phyloP scores from a whole-genome alignment of 441 rosid species.

The Eutrema salsugineum region DNA sequence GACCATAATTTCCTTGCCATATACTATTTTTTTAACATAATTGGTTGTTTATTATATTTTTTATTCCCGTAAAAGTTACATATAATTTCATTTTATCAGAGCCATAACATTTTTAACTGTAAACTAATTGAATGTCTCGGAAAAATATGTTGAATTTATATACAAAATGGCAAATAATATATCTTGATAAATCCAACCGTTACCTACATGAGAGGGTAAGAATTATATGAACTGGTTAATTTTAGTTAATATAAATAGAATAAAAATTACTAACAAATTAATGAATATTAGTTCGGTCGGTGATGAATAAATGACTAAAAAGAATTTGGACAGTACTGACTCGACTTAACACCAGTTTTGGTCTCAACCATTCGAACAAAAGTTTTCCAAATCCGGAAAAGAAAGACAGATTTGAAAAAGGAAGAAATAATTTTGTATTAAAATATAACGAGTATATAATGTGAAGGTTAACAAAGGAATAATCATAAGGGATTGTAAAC shows the following conservation, averaged over 20 bases:
- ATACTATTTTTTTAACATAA: neutral
- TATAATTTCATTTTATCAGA: neutral
- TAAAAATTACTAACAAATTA: neutral
- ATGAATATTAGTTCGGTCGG: slow-evolving; percentile 17
- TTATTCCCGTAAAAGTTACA: too few relatives aligned
- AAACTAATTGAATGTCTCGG: neutral
- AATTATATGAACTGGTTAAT: slow-evolving; percentile 1
- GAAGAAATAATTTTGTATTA: neutral
- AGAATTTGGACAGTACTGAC: slow-evolving; percentile 31
- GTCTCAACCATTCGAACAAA: slow-evolving; percentile 27
- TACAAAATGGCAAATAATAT: neutral
- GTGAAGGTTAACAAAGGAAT: slow-evolving; percentile 2
- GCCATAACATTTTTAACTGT: neutral
- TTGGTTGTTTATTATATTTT: neutral
- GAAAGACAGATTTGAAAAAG: slow-evolving; percentile 28
- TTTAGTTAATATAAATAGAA: neutral
- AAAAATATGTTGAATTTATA: neutral
- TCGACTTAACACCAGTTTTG: slow-evolving; percentile 15
- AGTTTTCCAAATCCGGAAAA: slow-evolving; percentile 33
- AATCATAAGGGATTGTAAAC: neutral
- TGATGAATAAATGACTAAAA: slow-evolving; percentile 10
- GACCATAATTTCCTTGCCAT: neutral
- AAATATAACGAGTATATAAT: neutral
- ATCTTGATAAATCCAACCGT: neutral
- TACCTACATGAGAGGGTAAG: slow-evolving; percentile 7